Percentiles rank a stretch among this genome's conserved stretches.
Evolutionary conservation across 2,329 filamentous ascomycete genomes (phyloP).

Genomic region (Podosphaera xanthii): DNA sequence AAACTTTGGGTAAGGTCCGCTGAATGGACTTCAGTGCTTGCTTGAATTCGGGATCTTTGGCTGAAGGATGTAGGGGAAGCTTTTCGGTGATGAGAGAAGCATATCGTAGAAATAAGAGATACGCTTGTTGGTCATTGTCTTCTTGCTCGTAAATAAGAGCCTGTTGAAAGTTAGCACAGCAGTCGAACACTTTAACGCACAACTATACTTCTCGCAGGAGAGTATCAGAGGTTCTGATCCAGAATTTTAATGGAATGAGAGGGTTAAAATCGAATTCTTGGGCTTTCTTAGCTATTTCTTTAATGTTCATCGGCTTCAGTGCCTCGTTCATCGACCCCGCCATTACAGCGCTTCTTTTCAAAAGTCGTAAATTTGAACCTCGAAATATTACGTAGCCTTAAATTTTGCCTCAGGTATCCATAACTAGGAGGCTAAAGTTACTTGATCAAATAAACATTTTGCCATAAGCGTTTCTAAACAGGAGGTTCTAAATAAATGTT

Average conservation of each 20-base stretch:
- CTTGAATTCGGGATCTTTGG: slow-evolving; percentile 36
- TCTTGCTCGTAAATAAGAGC: slow-evolving; percentile 69
- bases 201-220: slow-evolving; percentile 53
- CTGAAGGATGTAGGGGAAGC: slow-evolving; percentile 54
- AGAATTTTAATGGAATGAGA: slow-evolving; percentile 54
- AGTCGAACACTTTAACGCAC: neutral
- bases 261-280: slow-evolving; percentile 62
- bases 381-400: no score
- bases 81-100: slow-evolving; percentile 61
- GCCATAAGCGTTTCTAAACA: no score
- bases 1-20: slow-evolving; percentile 31
- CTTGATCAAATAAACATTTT: no score
- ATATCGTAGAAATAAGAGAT: slow-evolving; percentile 76
- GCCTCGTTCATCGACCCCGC: slow-evolving; percentile 10
- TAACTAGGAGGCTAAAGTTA: no score
- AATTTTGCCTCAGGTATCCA: no score
- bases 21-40: slow-evolving; percentile 30
- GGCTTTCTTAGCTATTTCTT: slow-evolving; percentile 55
- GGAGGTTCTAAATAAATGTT: no score
- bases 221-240: slow-evolving; percentile 59
- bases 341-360: slow-evolving; percentile 8
- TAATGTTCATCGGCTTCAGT: slow-evolving; percentile 40
- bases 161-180: slow-evolving; percentile 22
- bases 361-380: no score
- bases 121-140: slow-evolving; percentile 69